These are phyloP conservation scores for Talaromyces sp. DNA, from an alignment of 2,329 filamentous ascomycete species.

Conservation along the genomic window DNA sequence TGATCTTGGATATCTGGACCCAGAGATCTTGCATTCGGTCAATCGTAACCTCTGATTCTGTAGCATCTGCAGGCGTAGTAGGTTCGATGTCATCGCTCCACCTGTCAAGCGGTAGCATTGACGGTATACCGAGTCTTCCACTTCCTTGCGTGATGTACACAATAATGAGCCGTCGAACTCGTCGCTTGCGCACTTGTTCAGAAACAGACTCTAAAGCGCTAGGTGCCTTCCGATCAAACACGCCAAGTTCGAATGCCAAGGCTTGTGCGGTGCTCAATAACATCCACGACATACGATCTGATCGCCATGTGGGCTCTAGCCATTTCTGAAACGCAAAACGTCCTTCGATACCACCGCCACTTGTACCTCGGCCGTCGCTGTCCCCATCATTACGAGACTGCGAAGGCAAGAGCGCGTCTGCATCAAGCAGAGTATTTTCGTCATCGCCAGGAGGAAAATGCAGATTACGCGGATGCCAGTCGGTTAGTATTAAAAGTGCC, in stretches of 20 bases:
- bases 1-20: slow-evolving; percentile 87
- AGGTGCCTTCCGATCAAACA: slow-evolving; percentile 87
- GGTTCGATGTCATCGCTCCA: slow-evolving; percentile 38
- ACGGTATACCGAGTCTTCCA: slow-evolving; percentile 84
- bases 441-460: slow-evolving; percentile 78
- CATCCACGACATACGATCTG: slow-evolving; percentile 98
- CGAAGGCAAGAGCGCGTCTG: slow-evolving; percentile 67
- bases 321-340: slow-evolving; percentile 81
- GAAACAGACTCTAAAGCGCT: slow-evolving; percentile 46
- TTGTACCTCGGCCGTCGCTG: slow-evolving; percentile 35
- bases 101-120: slow-evolving; percentile 68
- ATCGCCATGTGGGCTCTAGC: slow-evolving; percentile 92
- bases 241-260: slow-evolving; percentile 85
- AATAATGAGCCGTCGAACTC: slow-evolving; percentile 78
- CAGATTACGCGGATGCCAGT: slow-evolving; percentile 92
- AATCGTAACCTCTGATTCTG: slow-evolving; percentile 37
- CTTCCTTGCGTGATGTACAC: slow-evolving; percentile 94
- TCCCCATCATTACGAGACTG: slow-evolving; percentile 53
- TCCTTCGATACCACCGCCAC: slow-evolving; percentile 63
- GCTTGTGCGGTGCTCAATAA: slow-evolving; percentile 85
- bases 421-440: slow-evolving; percentile 59
- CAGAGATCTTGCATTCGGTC: slow-evolving; percentile 72
- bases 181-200: slow-evolving; percentile 72
- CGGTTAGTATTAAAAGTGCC: slow-evolving; percentile 85
- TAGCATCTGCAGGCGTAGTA: slow-evolving; percentile 24